Base-by-base conservation (phyloP, 805 yeast genomes). In the Candida sonorensis region DNA sequence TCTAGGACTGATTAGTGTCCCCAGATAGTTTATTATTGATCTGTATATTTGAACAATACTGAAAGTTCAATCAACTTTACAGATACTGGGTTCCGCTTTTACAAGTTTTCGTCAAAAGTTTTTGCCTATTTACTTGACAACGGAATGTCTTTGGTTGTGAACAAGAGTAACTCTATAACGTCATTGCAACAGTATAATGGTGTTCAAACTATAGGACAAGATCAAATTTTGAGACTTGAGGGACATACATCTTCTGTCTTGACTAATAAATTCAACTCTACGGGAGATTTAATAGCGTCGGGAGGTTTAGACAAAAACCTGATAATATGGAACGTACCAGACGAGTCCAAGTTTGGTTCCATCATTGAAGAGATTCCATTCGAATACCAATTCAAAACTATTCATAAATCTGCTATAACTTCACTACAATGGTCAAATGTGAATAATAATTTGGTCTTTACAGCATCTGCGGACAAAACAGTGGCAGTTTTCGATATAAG, bases 331-430 rank as follows among this genome's bases (percentile, higher is more conserved):
- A 43, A 45, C 11, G 26, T 42, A 3, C 54, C 57, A 1, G 39
- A 32, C 10, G 17, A 13, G 7, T 29, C 36, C 13, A 16, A 10
- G 9, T 12, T 11, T 4, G 33, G 29, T 2, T 17, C 26, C 11
- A 28, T 42, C 6, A 29, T 27, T n/a, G 50, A 44, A 33, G 48
- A 38, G 27, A 16, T 20, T 10, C 30, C 32, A 11, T 36, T 17
- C 31, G 44, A 41, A 1, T 45, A 34, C 27, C 13, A 33, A 15
- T 35, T 32, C 19, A 33, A 35, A 9, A 27, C 34, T 12, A 17
- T 44, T 2, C 85, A 79, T 47, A 77, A 77, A 37, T 69, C 74
- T 6, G 85, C 86, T 0, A 65, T 83, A 0, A 72, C 85, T 0
- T 67, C 77, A 1, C 43, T 81, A 8, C 51, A 57, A 18, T 82